phyloP scores from a whole-genome alignment of 2,329 filamentous ascomycete genomes.

The Chaetomium strumarium region DNA sequence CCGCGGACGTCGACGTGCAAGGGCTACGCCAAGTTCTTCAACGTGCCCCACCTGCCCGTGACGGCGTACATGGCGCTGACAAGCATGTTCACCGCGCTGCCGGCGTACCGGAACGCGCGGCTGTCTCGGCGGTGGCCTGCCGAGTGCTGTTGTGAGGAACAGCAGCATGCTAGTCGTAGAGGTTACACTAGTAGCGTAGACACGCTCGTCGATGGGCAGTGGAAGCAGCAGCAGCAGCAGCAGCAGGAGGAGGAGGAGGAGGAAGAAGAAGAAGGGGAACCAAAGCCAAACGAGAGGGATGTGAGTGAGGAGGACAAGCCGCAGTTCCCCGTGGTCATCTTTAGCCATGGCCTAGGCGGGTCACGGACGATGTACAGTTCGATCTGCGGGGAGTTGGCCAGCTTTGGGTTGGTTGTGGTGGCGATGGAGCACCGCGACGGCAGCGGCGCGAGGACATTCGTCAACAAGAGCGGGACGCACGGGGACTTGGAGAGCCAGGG shows the following conservation, averaged over 20 bases:
- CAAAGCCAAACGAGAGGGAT: conserved; percentile 10
- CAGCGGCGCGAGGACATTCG: conserved; percentile 53
- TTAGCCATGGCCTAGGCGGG: conserved; percentile 61
- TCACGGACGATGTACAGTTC: conserved; percentile 57
- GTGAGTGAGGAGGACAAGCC: conserved; percentile 25
- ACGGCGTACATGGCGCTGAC: conserved; percentile 51
- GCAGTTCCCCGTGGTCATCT: conserved; percentile 56
- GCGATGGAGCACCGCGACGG: conserved; percentile 62
- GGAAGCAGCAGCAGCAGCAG: conserved; percentile 21
- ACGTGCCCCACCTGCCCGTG: conserved; percentile 42
- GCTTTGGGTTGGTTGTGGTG: conserved; percentile 59
- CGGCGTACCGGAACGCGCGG: conserved; percentile 56
- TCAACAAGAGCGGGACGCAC: conserved; percentile 42
- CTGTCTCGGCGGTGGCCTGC: conserved; percentile 49
- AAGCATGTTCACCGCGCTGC: conserved; percentile 59
- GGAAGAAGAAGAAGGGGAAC: conserved; percentile 18
- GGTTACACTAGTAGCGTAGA: not conserved
- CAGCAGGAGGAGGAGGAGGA: no score
- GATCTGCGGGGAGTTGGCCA: conserved; percentile 60
- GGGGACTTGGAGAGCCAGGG: conserved; percentile 22
- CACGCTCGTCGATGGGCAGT: conserved; percentile 23
- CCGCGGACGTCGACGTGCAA: conserved; percentile 50
- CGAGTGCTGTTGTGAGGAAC: not conserved
- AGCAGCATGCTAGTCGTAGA: not conserved
- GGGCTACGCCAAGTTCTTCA: conserved; percentile 58